Evolutionary conservation across 2,329 filamentous ascomycete genomes (phyloP).

Genomic region (Zasmidium citrigriseum): DNA sequence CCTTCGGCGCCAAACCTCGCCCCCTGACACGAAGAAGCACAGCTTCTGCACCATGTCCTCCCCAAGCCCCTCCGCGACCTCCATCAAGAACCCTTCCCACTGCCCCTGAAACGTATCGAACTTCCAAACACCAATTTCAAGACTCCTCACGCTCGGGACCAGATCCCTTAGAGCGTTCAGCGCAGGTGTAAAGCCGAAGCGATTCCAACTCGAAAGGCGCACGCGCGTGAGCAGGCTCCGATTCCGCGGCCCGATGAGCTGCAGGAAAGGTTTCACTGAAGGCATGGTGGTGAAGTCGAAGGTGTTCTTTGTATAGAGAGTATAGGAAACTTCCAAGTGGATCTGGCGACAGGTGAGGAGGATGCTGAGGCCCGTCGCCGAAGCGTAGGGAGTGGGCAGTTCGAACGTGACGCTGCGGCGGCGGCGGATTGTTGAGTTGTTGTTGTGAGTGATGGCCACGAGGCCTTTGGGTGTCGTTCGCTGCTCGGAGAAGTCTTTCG

Average conservation of each 20-base stretch:
- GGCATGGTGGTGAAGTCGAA: not conserved
- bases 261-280: not conserved
- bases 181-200: not conserved
- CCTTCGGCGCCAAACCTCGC: not conserved
- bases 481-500: too few species aligned
- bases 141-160: not conserved
- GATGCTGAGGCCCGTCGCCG: not conserved
- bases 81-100: not conserved
- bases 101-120: not conserved
- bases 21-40: not conserved
- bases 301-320: conserved; percentile 3
- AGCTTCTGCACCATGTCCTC: not conserved
- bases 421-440: too few species aligned
- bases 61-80: not conserved
- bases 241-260: not conserved
- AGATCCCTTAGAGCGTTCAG: not conserved
- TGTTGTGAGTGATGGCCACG: not conserved
- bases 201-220: not conserved
- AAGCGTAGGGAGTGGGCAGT: not conserved
- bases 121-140: not conserved
- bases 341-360: not conserved
- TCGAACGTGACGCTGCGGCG: not conserved
- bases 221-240: not conserved
- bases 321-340: not conserved
- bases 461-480: not conserved